Evolutionary conservation across 2,329 filamentous ascomycete genomes (phyloP).

Genomic region (Xylariaceae sp.): DNA sequence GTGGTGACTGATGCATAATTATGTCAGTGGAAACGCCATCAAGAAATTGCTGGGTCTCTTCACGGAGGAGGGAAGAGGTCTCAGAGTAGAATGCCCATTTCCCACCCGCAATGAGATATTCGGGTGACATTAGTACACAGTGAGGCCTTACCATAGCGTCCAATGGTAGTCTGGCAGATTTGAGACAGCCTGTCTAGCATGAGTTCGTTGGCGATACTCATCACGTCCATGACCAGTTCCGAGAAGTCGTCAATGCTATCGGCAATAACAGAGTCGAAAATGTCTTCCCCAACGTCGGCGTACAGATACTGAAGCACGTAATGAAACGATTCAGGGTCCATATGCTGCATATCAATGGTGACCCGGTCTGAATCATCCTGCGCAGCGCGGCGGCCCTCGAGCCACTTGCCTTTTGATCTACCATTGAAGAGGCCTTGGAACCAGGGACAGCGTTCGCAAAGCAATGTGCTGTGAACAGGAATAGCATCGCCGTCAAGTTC

Average conservation of each 20-base stretch:
- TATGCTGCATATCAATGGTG: slow-evolving; percentile 74
- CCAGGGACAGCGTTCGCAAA: slow-evolving; percentile 84
- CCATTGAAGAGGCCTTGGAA: slow-evolving; percentile 86
- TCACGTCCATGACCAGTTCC: slow-evolving; percentile 83
- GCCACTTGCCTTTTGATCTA: slow-evolving; percentile 78
- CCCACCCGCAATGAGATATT: too few species aligned
- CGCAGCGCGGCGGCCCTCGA: slow-evolving; percentile 57
- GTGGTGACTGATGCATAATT: slow-evolving; percentile 50
- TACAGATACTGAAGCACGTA: slow-evolving; percentile 79
- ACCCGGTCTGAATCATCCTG: slow-evolving; percentile 42
- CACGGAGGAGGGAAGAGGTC: too few species aligned
- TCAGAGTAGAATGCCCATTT: too few species aligned
- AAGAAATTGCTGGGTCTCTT: too few species aligned
- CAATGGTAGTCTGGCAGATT: slow-evolving; percentile 78
- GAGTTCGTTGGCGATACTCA: slow-evolving; percentile 84
- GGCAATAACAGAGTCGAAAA: slow-evolving; percentile 72
- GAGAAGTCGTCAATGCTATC: slow-evolving; percentile 74
- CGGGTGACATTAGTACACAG: too few species aligned
- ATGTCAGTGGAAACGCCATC: too few species aligned
- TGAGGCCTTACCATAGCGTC: slow-evolving; percentile 53
- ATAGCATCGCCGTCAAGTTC: slow-evolving; percentile 70
- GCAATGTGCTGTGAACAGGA: slow-evolving; percentile 65
- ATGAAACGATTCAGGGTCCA: slow-evolving; percentile 64
- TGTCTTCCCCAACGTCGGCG: slow-evolving; percentile 67
- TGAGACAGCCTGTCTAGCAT: slow-evolving; percentile 91